Evolutionary conservation across 176 grass and related monocot genomes (phyloP), one percentile per base, ranked within the genome.

Genomic region (Carex myosuroides): DNA sequence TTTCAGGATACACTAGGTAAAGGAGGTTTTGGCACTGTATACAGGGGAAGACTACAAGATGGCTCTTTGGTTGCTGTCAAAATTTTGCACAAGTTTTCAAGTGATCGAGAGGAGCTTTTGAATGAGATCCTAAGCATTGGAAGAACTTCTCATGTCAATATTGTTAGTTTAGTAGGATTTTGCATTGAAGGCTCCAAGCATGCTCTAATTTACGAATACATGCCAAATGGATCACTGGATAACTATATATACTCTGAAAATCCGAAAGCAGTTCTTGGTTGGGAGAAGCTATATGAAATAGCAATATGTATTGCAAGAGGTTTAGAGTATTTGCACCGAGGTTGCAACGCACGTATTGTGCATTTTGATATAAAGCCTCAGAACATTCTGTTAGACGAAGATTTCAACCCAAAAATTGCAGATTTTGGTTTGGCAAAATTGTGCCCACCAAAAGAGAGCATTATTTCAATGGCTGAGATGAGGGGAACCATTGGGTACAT

Each of bases 1-100:
- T 90, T 93, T 62, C 75, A 79, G 13, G 75, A 90, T 6, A 89
- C 78, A 73, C 26, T 93, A 18, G 91, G 91, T 63, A 78, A 88
- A 85, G 60, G 60, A 63, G 60, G 60, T 3, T 63, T 63, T 24
- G 60, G 60, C 7, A n/a, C 60, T 1, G 21, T 63, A 63, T 63
- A 63, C 6, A 63, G 21, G 26, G 60, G 60, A 7, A 24, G 8
- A 2, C 20, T 26, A 1, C 6, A 9, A 1, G 21, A 63, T 63
- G 60, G 60, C 60, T 11, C 0, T 12, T n/a, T 63, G 20, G 60
- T 63, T 63, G 60, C 60, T 63, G 60, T 63, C 60, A 63, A 63
- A n/a, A 63, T 63, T 18, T 63, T 63, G 8, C 20, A 26, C 8
- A 7, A 26, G 0, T 63, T 8, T 48, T 48, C 4, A 26, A 26